A percentile compares a stretch with the other conserved stretches of the same genome.
These are phyloP conservation scores for Trametes villosa DNA, from an alignment of 768 basidiomycete species.

Conservation along the genomic window DNA sequence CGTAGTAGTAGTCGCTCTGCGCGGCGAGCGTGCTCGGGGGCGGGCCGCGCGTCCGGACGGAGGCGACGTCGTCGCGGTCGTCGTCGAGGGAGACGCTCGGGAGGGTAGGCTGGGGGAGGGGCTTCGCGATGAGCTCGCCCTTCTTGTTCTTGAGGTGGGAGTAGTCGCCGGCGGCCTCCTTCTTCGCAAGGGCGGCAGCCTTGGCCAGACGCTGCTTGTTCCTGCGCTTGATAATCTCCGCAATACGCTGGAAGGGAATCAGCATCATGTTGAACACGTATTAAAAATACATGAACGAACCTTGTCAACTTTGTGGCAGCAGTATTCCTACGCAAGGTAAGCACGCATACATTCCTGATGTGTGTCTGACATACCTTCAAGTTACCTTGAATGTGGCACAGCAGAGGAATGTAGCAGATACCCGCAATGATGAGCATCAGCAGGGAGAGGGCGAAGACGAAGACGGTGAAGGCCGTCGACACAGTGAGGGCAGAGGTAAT, in stretches of 20 bases:
- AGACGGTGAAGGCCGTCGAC: slow-evolving; percentile 87
- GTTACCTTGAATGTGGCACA: slow-evolving; percentile 96
- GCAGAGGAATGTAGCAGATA: slow-evolving; percentile 89
- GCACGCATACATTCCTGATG: neutral
- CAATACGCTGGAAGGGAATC: slow-evolving; percentile 68
- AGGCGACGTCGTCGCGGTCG: slow-evolving; percentile 57
- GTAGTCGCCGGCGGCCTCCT: slow-evolving; percentile 89
- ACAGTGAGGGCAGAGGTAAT: slow-evolving; percentile 84
- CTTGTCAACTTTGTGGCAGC: slow-evolving; percentile 99
- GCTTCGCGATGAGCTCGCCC: slow-evolving; percentile 78
- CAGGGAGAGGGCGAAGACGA: slow-evolving; percentile 85
- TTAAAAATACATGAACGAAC: slow-evolving; percentile 41
- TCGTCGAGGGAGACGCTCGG: slow-evolving; percentile 91
- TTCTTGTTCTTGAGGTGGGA: slow-evolving; percentile 94
- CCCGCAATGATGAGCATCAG: slow-evolving; percentile 83
- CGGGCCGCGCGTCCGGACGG: slow-evolving; percentile 59
- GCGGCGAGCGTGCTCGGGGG: slow-evolving; percentile 55
- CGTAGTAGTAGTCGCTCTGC: slow-evolving; percentile 54
- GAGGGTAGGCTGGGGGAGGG: slow-evolving; percentile 91
- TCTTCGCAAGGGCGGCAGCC: slow-evolving; percentile 81
- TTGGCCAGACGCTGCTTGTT: slow-evolving; percentile 84
- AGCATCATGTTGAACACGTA: slow-evolving; percentile 17
- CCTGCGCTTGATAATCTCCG: slow-evolving; percentile 89
- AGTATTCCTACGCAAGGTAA: slow-evolving; percentile 73
- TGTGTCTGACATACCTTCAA: slow-evolving; percentile 67